Percentiles rank a stretch among this genome's conserved stretches.
Evolutionary conservation across 768 basidiomycete genomes (phyloP).

Genomic region (Tubosaeta sp.): DNA sequence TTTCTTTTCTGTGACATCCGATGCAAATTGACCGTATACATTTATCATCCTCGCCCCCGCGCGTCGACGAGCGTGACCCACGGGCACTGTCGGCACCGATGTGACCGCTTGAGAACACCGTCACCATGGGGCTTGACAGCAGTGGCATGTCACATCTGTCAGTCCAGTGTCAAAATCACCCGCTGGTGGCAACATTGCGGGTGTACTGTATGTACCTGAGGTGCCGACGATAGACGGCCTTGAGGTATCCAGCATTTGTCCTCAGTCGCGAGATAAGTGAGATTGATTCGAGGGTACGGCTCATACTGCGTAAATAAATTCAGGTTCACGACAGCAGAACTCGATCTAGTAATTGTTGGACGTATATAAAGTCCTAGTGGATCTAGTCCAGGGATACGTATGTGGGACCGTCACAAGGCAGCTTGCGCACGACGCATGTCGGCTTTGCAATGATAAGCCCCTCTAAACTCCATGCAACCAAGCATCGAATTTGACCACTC

Average conservation of each 20-base stretch:
- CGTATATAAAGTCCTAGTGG: too few relatives aligned
- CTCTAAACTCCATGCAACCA: conserved; percentile 1
- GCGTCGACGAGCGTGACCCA: neutral
- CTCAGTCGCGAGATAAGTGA: too few relatives aligned
- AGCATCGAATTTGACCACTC: conserved; percentile 7
- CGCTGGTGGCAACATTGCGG: too few relatives aligned
- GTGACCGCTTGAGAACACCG: neutral
- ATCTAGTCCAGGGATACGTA: too few relatives aligned
- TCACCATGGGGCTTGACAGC: neutral
- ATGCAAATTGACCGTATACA: too few relatives aligned
- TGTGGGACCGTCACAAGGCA: neutral
- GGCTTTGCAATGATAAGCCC: too few relatives aligned
- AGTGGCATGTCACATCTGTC: neutral
- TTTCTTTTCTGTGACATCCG: neutral
- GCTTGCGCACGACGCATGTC: neutral
- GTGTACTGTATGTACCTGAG: too few relatives aligned
- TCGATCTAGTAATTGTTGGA: too few relatives aligned
- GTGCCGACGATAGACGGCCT: neutral
- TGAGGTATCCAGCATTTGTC: neutral
- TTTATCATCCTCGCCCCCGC: too few relatives aligned
- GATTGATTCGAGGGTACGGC: too few relatives aligned
- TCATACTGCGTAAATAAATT: too few relatives aligned
- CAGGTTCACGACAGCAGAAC: too few relatives aligned
- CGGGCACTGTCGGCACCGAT: neutral
- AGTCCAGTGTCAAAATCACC: neutral